A percentile compares a stretch with the other conserved stretches of the same genome.
Evolutionary conservation across 306 rosid genomes (phyloP).

Genomic region (Luffa acutangula): DNA sequence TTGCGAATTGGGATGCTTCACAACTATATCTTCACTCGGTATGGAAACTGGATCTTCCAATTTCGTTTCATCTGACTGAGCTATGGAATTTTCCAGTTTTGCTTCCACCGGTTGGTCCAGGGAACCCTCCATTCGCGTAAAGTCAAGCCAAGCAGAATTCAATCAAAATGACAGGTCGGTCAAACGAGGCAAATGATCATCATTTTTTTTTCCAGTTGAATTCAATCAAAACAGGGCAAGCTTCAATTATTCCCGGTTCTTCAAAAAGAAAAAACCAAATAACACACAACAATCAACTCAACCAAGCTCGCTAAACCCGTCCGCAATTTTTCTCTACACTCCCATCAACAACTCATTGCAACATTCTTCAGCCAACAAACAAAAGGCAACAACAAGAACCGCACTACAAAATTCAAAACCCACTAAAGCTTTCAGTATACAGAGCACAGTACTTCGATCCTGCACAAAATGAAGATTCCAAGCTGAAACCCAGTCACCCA

Average conservation of each 20-base stretch:
- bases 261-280: background rate
- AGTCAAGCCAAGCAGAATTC: conserved; percentile 10
- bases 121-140: conserved; percentile 48
- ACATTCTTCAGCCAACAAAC: conserved; percentile 8
- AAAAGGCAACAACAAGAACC: conserved; percentile 11
- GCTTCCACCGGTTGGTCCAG: conserved; percentile 21
- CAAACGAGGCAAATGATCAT: background rate
- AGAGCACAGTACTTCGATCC: conserved; percentile 17
- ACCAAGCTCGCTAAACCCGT: background rate
- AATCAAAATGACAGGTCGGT: background rate
- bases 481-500: conserved; percentile 4
- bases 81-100: conserved; percentile 48
- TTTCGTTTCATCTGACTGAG: conserved; percentile 15
- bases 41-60: conserved; percentile 56
- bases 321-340: background rate
- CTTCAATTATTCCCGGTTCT: background rate
- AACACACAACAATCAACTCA: background rate
- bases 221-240: background rate
- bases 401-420: conserved; percentile 1
- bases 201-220: background rate
- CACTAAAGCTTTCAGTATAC: conserved; percentile 11
- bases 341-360: conserved; percentile 2
- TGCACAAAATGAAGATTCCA: conserved; percentile 29
- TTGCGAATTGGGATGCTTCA: conserved; percentile 19
- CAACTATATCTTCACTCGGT: conserved; percentile 26